Evolutionary conservation across 202 grass and related monocot genomes (phyloP).

Genomic region (Carex sylvatica): DNA sequence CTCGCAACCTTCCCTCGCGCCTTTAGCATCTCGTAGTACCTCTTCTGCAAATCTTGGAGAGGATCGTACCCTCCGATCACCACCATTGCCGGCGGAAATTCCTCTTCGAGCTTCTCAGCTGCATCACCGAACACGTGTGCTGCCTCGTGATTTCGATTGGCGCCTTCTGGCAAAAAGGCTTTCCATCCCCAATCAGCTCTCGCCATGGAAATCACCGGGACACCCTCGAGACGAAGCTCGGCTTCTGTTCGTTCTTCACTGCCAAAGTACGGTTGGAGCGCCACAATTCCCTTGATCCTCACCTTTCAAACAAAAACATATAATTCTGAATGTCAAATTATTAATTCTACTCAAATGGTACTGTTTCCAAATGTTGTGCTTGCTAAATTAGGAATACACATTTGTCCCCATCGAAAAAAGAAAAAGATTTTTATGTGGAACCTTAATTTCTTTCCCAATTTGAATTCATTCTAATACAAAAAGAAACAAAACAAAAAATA

Average conservation of each 20-base stretch:
- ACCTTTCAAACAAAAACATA: conserved; percentile 1
- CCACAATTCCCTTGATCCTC: conserved; percentile 42
- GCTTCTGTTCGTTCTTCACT: conserved; percentile 69
- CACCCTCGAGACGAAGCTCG: conserved; percentile 50
- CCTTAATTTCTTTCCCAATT: neutral
- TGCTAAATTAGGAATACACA: neutral
- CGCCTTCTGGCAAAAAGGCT: conserved; percentile 58
- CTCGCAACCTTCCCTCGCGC: conserved; percentile 11
- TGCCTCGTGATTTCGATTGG: conserved; percentile 53
- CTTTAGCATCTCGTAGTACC: conserved; percentile 34
- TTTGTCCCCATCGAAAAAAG: no score
- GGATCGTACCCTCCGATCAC: conserved; percentile 30
- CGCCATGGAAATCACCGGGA: conserved; percentile 44
- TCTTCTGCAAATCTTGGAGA: conserved; percentile 35
- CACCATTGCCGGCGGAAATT: conserved; percentile 23
- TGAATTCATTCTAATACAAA: neutral
- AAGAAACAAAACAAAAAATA: neutral
- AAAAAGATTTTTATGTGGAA: neutral
- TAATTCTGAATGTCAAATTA: neutral
- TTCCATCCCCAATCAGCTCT: conserved; percentile 75
- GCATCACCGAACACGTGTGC: conserved; percentile 31
- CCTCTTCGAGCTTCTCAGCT: conserved; percentile 9
- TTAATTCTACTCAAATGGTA: neutral
- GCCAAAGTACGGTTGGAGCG: conserved; percentile 80
- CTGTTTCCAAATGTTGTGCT: neutral